Evolutionary conservation across 2,329 filamentous ascomycete genomes (phyloP), one percentile per base, ranked within the genome.

Genomic region (Diaporthe ampelina): DNA sequence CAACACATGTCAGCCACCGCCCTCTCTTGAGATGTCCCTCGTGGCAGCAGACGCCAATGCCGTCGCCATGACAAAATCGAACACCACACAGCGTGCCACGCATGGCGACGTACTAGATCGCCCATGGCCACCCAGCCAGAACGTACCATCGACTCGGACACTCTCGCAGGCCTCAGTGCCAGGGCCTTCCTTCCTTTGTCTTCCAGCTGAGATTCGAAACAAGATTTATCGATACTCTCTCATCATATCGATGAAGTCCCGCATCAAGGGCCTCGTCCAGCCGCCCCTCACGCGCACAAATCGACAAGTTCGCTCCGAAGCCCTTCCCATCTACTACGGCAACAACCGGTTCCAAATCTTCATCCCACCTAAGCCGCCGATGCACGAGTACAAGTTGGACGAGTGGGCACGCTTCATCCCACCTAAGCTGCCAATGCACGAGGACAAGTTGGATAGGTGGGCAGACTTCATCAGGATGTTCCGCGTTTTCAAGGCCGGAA

Each of bases 181-280:
- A 10, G 3, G 1, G 0, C 40, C 45, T 11, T 24, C 21, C 3
- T 69, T 73, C 9, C 71, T 68, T 15, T 2, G 6, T 15, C 52
- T 74, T 5, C 68, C 73, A 3, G 35, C 48, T 17, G 73, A 72
- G 58, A 19, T 74, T 10, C 73, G 67, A 26, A 67, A 72, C 37
- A 32, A 35, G n/a, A 43, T 74, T 10, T 74, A 72, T 50, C 57
- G 15, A 4, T 40, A 19, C 11, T 29, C n/a, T 0, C 69, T 72
- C 4, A n/a, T n/a, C n/a, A n/a, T n/a, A n/a, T n/a, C n/a, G n/a
- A n/a, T n/a, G n/a, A n/a, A n/a, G n/a, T n/a, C n/a, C n/a, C 50
- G 56, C 32, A 37, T 48, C n/a, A 0, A 7, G 6, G 35, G 40
- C 9, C 40, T 65, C 50, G 11, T 7, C 15, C 70, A 73, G 29